Percentiles rank a stretch among this genome's conserved stretches.
Conservation (phyloP, 1,284 basidiomycete species). For the Ceratobasidium sp. region DNA sequence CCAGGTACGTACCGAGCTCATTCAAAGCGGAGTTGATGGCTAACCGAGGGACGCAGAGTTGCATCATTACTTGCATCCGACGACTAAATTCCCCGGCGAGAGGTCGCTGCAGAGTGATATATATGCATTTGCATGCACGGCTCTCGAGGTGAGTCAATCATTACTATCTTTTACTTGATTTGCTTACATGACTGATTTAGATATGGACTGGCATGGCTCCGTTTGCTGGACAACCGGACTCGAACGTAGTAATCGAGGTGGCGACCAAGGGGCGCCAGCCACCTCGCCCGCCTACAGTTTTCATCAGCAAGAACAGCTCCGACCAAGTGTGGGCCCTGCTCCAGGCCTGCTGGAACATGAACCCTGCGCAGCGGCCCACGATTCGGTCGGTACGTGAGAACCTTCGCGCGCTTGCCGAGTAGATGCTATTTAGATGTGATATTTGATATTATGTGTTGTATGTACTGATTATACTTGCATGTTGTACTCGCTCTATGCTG, state of each 20-base stretch:
- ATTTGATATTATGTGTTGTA: too few relatives aligned
- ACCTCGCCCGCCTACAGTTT: neutral
- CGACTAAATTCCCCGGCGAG: conserved; percentile 26
- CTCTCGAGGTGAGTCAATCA: conserved; percentile 12
- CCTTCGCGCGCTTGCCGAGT: neutral
- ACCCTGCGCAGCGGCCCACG: neutral
- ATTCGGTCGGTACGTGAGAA: conserved; percentile 8
- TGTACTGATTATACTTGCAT: too few relatives aligned
- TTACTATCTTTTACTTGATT: neutral
- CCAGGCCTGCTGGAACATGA: conserved; percentile 33
- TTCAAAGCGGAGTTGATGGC: neutral
- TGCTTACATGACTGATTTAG: neutral
- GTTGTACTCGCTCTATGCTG: too few relatives aligned
- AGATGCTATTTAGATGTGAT: too few relatives aligned
- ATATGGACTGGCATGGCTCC: conserved; percentile 13
- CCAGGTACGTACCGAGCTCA: conserved; percentile 6
- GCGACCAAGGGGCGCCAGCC: conserved; percentile 25
- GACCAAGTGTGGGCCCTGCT: conserved; percentile 29
- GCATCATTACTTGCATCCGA: conserved; percentile 18
- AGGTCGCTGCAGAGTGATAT: conserved; percentile 26
- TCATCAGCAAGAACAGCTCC: conserved; percentile 1
- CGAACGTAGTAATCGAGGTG: conserved; percentile 23
- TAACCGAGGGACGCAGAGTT: neutral
- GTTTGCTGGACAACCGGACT: conserved; percentile 23
- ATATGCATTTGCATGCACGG: conserved; percentile 32